Conservation (phyloP, 805 yeast species). For the Schwanniomyces vanrijiae region DNA sequence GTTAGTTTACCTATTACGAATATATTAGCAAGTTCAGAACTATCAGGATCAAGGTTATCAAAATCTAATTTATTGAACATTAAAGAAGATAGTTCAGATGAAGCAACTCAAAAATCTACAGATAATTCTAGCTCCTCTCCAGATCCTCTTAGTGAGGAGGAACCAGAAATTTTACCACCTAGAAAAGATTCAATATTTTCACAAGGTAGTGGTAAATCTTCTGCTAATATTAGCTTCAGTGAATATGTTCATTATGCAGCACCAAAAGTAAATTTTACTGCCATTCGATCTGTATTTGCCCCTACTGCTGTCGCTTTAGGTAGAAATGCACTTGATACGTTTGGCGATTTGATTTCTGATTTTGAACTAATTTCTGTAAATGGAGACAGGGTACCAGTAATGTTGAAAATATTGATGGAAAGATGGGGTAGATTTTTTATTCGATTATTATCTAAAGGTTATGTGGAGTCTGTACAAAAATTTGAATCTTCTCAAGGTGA, state of each 20-base stretch:
- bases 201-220: conserved; percentile 18
- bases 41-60: conserved; percentile 24
- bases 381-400: conserved; percentile 67
- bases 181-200: conserved; percentile 21
- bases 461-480: conserved; percentile 53
- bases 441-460: conserved; percentile 59
- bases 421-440: conserved; percentile 80
- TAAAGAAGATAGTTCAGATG: conserved; percentile 2
- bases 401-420: conserved; percentile 59
- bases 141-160: conserved; percentile 8
- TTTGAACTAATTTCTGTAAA: conserved; percentile 70
- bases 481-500: conserved; percentile 28
- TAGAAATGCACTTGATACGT: conserved; percentile 68
- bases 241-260: conserved; percentile 76
- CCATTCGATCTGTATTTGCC: conserved; percentile 69
- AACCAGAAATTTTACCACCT: conserved; percentile 3
- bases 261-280: conserved; percentile 65
- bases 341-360: conserved; percentile 63
- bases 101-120: conserved; percentile 1
- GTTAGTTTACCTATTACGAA: conserved; percentile 59
- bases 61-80: background rate
- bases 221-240: conserved; percentile 48
- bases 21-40: conserved; percentile 42
- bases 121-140: conserved; percentile 8
- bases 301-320: conserved; percentile 79